Percentiles rank a stretch among this genome's conserved stretches.
Conservation (phyloP, 2,329 filamentous ascomycete species). For the Ophiosphaerella narmari region DNA sequence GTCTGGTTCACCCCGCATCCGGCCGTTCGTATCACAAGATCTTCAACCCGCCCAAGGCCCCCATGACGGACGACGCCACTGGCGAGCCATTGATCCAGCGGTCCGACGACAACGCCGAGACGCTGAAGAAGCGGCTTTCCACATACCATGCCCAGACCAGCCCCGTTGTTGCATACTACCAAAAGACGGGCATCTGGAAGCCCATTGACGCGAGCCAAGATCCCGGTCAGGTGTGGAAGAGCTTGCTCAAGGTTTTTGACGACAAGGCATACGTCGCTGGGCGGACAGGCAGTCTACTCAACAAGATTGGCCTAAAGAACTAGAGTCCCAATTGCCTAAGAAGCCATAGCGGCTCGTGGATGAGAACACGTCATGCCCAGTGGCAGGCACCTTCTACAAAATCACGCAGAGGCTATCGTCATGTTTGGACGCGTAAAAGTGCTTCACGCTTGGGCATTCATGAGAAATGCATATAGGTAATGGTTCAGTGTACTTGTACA, state of each 20-base stretch:
- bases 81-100: constrained; percentile 96
- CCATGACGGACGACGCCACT: constrained; percentile 95
- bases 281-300: constrained; percentile 52
- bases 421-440: constrained; percentile 15
- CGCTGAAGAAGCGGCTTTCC: constrained; percentile 88
- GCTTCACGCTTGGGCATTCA: constrained; percentile 14
- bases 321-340: constrained; percentile 29
- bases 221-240: constrained; percentile 94
- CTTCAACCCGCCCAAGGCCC: constrained; percentile 95
- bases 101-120: constrained; percentile 94
- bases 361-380: constrained; percentile 8
- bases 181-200: constrained; percentile 96
- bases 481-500: constrained; percentile 35
- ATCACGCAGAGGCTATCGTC: constrained; percentile 1
- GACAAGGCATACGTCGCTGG: constrained; percentile 52
- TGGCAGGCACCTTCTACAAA: neutral
- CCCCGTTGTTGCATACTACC: constrained; percentile 95
- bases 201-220: constrained; percentile 95
- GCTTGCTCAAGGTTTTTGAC: constrained; percentile 82
- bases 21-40: constrained; percentile 97
- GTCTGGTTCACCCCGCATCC: constrained; percentile 91
- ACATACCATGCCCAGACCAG: constrained; percentile 95
- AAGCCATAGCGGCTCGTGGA: neutral
- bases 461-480: constrained; percentile 22
- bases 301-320: constrained; percentile 60